Evolutionary conservation across 345 rosid species (phyloP).

Genomic region (Salix purpurea): DNA sequence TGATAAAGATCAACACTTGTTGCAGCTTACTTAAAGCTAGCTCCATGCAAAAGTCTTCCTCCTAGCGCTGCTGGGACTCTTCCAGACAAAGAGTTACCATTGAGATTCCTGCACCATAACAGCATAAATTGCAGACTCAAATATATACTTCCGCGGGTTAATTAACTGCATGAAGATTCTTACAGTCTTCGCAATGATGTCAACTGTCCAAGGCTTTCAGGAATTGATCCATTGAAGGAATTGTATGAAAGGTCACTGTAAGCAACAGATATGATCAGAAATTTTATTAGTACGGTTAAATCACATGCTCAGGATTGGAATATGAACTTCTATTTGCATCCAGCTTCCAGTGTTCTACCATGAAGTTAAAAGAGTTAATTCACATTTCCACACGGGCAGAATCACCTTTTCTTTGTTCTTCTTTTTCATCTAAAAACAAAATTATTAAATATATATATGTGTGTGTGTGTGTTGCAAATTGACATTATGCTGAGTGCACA

Average conservation of each 20-base stretch:
- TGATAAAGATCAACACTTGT: constrained; percentile 3
- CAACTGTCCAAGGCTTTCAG: constrained; percentile 81
- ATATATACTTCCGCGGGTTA: not conserved
- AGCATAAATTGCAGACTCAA: constrained; percentile 4
- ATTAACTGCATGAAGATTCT: constrained; percentile 20
- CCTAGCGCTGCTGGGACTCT: constrained; percentile 83
- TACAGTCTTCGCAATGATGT: constrained; percentile 73
- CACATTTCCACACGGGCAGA: not conserved
- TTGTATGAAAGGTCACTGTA: constrained; percentile 94
- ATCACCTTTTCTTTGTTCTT: not conserved
- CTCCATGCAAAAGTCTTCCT: constrained; percentile 88
- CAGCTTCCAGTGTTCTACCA: not conserved
- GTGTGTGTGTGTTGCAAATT: not conserved
- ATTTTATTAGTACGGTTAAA: not conserved
- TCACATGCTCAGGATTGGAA: not conserved
- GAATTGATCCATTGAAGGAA: constrained; percentile 77
- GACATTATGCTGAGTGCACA: not conserved
- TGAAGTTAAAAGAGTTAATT: not conserved
- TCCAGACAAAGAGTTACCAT: constrained; percentile 82
- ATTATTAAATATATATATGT: not conserved
- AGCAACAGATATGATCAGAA: not conserved
- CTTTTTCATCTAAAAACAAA: not conserved
- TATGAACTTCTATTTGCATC: not conserved
- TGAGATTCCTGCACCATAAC: constrained; percentile 68
- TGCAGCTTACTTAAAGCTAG: constrained; percentile 82